A percentile compares a stretch with the other conserved stretches of the same genome.
phyloP scores from a whole-genome alignment of 306 rosid species.

The Cajanus cajan region DNA sequence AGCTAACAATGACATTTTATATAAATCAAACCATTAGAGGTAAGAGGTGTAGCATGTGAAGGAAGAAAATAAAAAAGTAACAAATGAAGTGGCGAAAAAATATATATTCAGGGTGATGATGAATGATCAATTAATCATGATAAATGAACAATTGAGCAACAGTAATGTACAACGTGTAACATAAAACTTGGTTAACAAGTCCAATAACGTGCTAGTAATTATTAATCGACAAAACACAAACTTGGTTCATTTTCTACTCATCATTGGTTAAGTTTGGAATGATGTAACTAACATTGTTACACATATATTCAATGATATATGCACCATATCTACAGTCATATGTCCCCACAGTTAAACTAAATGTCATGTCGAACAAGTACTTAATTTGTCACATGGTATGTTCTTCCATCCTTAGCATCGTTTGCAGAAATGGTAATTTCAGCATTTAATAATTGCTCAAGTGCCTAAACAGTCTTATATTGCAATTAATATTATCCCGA shows the following conservation, averaged over 20 bases:
- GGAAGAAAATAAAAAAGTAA: neutral
- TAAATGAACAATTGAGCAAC: neutral
- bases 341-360: constrained; percentile 39
- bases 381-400: constrained; percentile 82
- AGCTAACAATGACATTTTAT: neutral
- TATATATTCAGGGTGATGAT: neutral
- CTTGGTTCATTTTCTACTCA: neutral
- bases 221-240: constrained; percentile 1
- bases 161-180: neutral
- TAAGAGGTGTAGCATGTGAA: neutral
- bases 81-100: neutral
- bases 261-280: neutral
- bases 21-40: neutral
- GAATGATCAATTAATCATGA: neutral
- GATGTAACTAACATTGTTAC: constrained; percentile 9
- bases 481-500: neutral
- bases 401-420: constrained; percentile 85
- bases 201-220: neutral
- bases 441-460: constrained; percentile 85
- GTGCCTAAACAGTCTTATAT: constrained; percentile 53
- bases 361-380: constrained; percentile 46
- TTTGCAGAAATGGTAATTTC: constrained; percentile 91
- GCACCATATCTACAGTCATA: neutral
- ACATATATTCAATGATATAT: neutral
- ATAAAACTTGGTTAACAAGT: neutral